Conservation (phyloP, 169 alveolate species). For the Eimeria tenella region DNA sequence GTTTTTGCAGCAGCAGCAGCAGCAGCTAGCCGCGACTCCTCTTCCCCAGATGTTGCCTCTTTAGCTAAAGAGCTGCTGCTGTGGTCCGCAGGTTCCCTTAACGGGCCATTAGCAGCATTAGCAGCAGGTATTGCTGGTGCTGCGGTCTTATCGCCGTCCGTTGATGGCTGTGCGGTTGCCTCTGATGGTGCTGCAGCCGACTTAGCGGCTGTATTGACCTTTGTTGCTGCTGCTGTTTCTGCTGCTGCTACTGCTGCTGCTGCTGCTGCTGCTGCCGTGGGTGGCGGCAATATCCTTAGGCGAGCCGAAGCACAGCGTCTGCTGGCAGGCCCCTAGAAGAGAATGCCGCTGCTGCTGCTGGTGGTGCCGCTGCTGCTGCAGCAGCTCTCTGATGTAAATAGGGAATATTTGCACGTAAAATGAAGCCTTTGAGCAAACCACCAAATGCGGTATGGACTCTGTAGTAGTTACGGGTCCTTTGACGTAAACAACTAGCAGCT, state of each 20-base stretch:
- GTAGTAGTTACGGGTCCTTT: not conserved
- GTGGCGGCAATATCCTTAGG: not conserved
- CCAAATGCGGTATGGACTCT: not conserved
- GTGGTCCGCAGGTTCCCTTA: not conserved
- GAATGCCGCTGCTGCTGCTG: not conserved
- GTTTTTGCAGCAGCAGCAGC: not conserved
- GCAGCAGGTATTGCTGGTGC: not conserved
- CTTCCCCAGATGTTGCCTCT: not conserved
- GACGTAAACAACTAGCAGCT: not conserved
- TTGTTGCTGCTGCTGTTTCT: not conserved
- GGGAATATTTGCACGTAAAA: not conserved
- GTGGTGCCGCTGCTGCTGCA: not conserved
- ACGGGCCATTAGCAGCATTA: no score
- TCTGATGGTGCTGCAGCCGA: not conserved
- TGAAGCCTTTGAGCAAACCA: not conserved
- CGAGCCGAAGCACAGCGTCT: conserved; percentile 19
- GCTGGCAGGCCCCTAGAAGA: not conserved
- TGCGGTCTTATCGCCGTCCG: not conserved
- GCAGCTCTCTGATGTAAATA: not conserved
- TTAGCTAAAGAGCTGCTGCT: not conserved
- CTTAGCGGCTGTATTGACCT: no score
- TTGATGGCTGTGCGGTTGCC: not conserved
- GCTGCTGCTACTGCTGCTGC: conserved; percentile 32
- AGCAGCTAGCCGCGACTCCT: not conserved
- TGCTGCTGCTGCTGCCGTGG: not conserved